phyloP scores from a whole-genome alignment of 2,329 filamentous ascomycete genomes.

The Venturia oleaginea region DNA sequence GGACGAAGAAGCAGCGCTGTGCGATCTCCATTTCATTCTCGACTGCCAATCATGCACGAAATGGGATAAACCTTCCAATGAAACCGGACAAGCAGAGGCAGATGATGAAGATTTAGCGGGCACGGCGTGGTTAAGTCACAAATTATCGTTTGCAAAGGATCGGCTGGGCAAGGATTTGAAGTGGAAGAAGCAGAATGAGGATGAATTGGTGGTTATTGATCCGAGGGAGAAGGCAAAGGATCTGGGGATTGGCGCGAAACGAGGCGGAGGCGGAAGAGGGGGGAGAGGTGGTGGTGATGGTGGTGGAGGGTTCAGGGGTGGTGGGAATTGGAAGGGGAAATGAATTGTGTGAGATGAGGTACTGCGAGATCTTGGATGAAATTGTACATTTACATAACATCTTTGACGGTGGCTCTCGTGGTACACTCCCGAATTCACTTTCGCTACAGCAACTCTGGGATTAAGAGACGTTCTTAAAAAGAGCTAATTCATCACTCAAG shows the following conservation, averaged over 20 bases:
- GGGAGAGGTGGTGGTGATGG: slow-evolving; percentile 43
- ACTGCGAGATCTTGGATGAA: too few relatives aligned
- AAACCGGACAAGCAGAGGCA: slow-evolving; percentile 49
- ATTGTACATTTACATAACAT: too few relatives aligned
- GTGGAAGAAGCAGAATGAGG: slow-evolving; percentile 84
- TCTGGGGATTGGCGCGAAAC: slow-evolving; percentile 53
- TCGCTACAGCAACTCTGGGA: too few relatives aligned
- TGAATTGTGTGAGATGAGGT: not conserved
- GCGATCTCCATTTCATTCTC: slow-evolving; percentile 91
- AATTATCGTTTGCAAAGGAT: slow-evolving; percentile 79
- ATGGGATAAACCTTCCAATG: slow-evolving; percentile 64
- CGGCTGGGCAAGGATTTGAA: slow-evolving; percentile 81
- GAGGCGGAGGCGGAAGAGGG: slow-evolving; percentile 29
- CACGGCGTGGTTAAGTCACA: slow-evolving; percentile 76
- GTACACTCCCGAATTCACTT: too few relatives aligned
- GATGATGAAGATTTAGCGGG: slow-evolving; percentile 46
- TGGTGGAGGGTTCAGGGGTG: not conserved
- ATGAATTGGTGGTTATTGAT: slow-evolving; percentile 89
- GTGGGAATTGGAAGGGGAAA: slow-evolving; percentile 7
- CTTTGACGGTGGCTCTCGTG: too few relatives aligned
- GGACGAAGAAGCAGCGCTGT: slow-evolving; percentile 65
- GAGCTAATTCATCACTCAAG: too few relatives aligned
- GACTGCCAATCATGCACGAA: slow-evolving; percentile 86
- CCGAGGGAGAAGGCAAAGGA: slow-evolving; percentile 73
- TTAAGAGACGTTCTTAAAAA: too few relatives aligned